Base-by-base conservation (phyloP, 1,139 yeast species). In the Sugiyamaella japonica region DNA sequence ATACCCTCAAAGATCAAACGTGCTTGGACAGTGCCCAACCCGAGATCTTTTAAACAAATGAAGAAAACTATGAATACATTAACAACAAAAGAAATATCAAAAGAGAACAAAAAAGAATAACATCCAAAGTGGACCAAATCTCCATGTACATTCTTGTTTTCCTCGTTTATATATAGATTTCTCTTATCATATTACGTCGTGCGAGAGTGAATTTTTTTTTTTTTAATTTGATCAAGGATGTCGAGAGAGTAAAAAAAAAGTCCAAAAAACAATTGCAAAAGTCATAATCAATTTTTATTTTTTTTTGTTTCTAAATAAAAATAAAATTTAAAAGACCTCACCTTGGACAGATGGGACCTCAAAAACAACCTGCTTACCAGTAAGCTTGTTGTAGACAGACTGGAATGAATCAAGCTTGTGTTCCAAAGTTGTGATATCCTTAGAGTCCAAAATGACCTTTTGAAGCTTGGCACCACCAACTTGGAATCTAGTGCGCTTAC, bases 371-470 rank as follows among this genome's bases (percentile, higher is more conserved):
- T 90, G 96, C 86, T 93, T 95, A 82, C 99, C 99, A 73, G 99
- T 93, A 80, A 93, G 89, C 84, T 91, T 91, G 82, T 83, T 81
- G 95, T 91, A 93, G 75, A 93, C 93, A 73, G 96, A 89, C 84
- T 91, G 96, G 97, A 93, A 93, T 69, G 99, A 89, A 79, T 93
- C 99, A 79, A 93, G 88, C 85, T 95, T 93, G 89, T 93, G 90
- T 82, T 93, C 99, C 75, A 93, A 93, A 76, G 91, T 85, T 72
- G 91, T 86, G 69, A 96, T 86, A 78, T 93, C 98, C 88, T 93
- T 95, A 75, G 97, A 88, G 84, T 91, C 97, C 76, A 93, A 88
- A 79, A 89, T 86, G 70, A 93, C 95, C 85, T 95, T 93, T 81
- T 93, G 96, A 80, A 93, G 86, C 84, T 90, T 93, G 89, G 85